Base-by-base conservation (phyloP, 1,284 basidiomycete species). In the Boletellus dicymbophilus region DNA sequence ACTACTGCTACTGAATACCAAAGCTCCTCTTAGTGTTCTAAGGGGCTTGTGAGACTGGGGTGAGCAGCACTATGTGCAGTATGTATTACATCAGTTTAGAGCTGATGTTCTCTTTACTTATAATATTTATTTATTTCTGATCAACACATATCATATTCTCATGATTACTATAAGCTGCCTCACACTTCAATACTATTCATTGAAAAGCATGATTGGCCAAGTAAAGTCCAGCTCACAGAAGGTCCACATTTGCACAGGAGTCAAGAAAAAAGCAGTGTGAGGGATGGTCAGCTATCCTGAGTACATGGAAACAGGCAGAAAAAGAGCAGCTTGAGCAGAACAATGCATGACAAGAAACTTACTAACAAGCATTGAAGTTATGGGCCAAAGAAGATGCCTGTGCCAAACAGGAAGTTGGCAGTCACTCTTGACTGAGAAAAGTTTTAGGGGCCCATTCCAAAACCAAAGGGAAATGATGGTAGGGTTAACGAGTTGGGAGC, bases 281-380 rank as follows among this genome's bases (percentile, higher is more conserved):
- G 6, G 37, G 25, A 15, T 16, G 37, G 21, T 23, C 15, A 15
- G 22, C 18, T 8, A 18, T 38, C n/a, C 16, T 49, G 23, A 28
- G 27, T n/a, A 26, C 6, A 10, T 49, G 47, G 47, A 26, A 22
- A 31, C 18, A 43, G 18, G 47, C 40, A 37, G 47, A 49, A 4
- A 44, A 44, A n/a, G 41, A 40, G 25, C 7, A 27, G 15, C 2
- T 27, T 23, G 5, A 38, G 33, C 1, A n/a, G 21, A 49, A 49
- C n/a, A 27, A 26, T 5, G n/a, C 27, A 30, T n/a, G 15, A 9
- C 20, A 15, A 25, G 33, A 49, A 36, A 27, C 41, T 9, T 27
- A 49, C 16, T 13, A 10, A 23, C 13, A 30, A 15, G 47, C 22
- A 4, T 20, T 42, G 47, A 16, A 16, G 10, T 12, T 48, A 2